These are phyloP conservation scores for Ambrosia trifida DNA, from an alignment of 129 eudicot species.

Conservation along the genomic window DNA sequence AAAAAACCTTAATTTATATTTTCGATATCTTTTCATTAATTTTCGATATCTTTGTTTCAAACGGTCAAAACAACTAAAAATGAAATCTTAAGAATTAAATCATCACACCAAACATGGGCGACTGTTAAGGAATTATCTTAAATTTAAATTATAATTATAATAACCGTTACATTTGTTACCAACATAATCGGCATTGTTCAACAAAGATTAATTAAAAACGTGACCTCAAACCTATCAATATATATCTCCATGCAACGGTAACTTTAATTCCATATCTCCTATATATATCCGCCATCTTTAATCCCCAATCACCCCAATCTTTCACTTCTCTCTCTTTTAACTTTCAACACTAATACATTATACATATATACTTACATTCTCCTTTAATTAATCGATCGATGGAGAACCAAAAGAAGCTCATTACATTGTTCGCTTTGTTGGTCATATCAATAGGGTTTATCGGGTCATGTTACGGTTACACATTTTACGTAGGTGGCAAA, in stretches of 20 bases:
- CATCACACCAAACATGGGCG: not conserved
- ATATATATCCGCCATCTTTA: conserved; percentile 20
- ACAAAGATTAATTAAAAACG: not conserved
- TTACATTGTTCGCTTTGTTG: conserved; percentile 22
- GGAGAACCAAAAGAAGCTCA: conserved; percentile 18
- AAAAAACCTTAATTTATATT: not conserved
- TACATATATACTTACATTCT: not conserved
- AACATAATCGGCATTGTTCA: not conserved
- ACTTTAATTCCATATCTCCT: conserved; percentile 26
- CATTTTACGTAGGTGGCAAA: conserved; percentile 56
- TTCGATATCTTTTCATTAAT: too few relatives aligned
- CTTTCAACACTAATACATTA: not conserved
- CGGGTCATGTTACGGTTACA: conserved; percentile 33
- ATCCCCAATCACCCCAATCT: not conserved
- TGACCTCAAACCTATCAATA: conserved; percentile 16
- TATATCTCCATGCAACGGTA: conserved; percentile 33
- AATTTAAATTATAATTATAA: not conserved
- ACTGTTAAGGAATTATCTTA: not conserved
- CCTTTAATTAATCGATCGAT: not conserved
- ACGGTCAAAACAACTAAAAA: conserved; percentile 5
- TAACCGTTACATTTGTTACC: conserved; percentile 31
- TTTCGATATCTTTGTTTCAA: not conserved
- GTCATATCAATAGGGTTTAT: conserved; percentile 25
- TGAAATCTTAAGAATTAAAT: not conserved
- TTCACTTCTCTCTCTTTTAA: not conserved